phyloP scores from a whole-genome alignment of 1,284 basidiomycete species.

The Pascua sp. region DNA sequence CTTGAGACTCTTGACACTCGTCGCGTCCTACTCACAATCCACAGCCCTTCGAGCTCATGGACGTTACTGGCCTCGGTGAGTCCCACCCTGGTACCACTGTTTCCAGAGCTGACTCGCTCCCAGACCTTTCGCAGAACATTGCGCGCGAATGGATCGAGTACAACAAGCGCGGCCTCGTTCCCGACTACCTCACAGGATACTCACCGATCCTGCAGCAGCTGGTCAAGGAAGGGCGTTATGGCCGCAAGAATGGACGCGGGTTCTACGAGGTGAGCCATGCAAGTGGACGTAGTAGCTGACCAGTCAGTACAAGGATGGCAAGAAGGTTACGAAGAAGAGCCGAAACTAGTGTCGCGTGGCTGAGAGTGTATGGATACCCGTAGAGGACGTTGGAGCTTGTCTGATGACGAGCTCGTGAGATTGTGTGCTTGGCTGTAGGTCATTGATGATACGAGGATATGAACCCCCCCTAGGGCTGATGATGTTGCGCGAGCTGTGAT shows the following conservation, averaged over 20 bases:
- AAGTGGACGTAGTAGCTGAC: background rate
- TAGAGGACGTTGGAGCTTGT: no score
- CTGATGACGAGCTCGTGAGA: no score
- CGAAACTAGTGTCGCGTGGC: no score
- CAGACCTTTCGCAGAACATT: slow-evolving; percentile 51
- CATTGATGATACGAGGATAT: no score
- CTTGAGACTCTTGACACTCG: background rate
- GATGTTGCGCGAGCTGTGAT: no score
- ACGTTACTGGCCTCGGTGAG: slow-evolving; percentile 53
- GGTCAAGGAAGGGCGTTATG: slow-evolving; percentile 55
- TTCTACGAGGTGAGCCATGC: slow-evolving; percentile 39
- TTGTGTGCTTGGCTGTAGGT: no score
- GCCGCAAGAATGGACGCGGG: slow-evolving; percentile 54
- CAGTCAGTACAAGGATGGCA: slow-evolving; percentile 5
- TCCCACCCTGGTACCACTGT: background rate
- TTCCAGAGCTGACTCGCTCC: background rate
- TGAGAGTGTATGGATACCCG: no score
- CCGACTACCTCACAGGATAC: slow-evolving; percentile 50
- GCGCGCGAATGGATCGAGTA: slow-evolving; percentile 56
- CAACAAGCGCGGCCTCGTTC: slow-evolving; percentile 50
- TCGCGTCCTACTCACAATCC: background rate
- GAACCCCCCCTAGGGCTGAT: no score
- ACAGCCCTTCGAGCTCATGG: slow-evolving; percentile 56
- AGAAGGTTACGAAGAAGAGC: slow-evolving; percentile 1
- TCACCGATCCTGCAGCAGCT: slow-evolving; percentile 53